Conservation (phyloP, 2,329 filamentous ascomycete genomes). For the Lasiodiplodia theobromae region DNA sequence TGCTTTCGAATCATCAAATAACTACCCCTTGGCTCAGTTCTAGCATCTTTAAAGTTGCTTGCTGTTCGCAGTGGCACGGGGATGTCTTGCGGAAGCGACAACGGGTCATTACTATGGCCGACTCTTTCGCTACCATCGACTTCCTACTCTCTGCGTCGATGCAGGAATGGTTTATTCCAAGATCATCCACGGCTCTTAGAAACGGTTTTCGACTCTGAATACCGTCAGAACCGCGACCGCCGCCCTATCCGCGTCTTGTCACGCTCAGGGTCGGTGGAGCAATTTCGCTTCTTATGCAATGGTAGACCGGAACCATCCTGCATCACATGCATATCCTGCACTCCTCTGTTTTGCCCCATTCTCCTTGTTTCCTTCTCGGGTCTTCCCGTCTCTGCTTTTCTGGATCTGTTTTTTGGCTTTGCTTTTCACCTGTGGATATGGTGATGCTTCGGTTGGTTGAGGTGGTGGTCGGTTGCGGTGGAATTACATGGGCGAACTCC, state of each 20-base stretch:
- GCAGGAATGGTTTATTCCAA: conserved; percentile 2
- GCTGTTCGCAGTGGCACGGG: conserved; percentile 4
- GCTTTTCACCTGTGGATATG: conserved; percentile 19
- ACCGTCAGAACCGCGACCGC: not conserved
- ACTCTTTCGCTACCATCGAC: conserved; percentile 9
- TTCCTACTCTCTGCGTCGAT: not conserved
- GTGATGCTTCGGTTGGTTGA: conserved; percentile 20
- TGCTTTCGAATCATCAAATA: not conserved
- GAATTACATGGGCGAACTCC: conserved; percentile 25
- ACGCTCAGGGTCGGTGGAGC: not conserved
- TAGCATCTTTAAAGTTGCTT: not conserved
- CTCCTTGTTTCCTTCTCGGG: not conserved
- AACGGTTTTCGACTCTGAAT: not conserved
- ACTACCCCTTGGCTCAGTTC: not conserved
- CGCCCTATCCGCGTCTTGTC: not conserved
- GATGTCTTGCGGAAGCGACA: not conserved
- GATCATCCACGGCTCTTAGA: not conserved
- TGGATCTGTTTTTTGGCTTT: conserved; percentile 6
- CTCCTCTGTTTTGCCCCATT: not conserved
- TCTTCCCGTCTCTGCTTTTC: conserved; percentile 3
- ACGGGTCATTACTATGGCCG: not conserved
- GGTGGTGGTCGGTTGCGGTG: conserved; percentile 12
- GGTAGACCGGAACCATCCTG: conserved; percentile 17
- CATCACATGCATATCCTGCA: conserved; percentile 28
- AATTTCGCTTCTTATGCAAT: conserved; percentile 10